Percentiles rank a stretch among this genome's conserved stretches.
Conservation (phyloP, 371 early-diverging fungal species). For the Apophysomyces ossiformis region DNA sequence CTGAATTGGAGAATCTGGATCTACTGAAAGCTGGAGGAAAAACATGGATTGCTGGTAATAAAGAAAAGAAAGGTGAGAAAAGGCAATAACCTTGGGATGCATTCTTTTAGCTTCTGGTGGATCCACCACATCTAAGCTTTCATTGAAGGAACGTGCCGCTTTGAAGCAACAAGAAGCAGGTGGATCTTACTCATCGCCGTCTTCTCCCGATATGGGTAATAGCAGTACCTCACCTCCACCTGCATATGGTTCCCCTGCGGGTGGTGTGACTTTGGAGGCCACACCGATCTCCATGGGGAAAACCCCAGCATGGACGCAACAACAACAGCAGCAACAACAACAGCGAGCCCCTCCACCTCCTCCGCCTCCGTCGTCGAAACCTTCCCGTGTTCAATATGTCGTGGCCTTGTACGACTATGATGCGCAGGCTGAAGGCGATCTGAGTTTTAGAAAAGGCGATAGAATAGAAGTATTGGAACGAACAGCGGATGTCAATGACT, state of each 20-base stretch:
- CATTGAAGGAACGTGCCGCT: conserved; percentile 36
- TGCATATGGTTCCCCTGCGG: conserved; percentile 26
- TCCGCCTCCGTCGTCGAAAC: conserved; percentile 14
- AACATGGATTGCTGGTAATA: conserved; percentile 40
- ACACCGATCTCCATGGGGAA: conserved; percentile 18
- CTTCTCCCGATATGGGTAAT: neutral
- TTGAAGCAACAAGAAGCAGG: conserved; percentile 20
- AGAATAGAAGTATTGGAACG: conserved; percentile 68
- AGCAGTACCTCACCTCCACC: conserved; percentile 20
- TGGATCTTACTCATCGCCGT: neutral
- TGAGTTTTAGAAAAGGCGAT: conserved; percentile 71
- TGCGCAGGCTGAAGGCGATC: conserved; percentile 73
- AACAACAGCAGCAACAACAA: conserved; percentile 9
- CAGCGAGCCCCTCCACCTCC: neutral
- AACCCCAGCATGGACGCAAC: conserved; percentile 10
- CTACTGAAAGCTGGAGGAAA: conserved; percentile 43
- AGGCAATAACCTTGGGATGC: neutral
- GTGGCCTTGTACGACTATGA: conserved; percentile 76
- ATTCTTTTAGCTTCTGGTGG: conserved; percentile 31
- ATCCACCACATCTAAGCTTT: conserved; percentile 29
- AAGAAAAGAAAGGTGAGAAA: neutral
- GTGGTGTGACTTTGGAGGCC: conserved; percentile 19
- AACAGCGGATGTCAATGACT: conserved; percentile 64
- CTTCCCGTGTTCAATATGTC: conserved; percentile 26
- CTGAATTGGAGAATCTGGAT: conserved; percentile 40